Conservation (phyloP, 208 protist genomes). For the Acanthamoeba divionensis region DNA sequence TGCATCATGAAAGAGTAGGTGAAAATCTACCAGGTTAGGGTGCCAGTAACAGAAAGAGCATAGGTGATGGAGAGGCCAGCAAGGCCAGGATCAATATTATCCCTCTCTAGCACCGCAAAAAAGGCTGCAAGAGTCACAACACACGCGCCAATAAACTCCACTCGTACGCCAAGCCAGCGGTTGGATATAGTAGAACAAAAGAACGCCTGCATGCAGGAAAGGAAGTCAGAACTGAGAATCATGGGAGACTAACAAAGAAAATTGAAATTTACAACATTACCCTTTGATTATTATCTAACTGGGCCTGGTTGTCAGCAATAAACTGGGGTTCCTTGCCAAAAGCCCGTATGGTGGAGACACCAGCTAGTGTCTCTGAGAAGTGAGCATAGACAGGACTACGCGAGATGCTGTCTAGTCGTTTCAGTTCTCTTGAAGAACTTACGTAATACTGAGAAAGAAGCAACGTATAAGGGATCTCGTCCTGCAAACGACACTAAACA, state of each 20-base stretch:
- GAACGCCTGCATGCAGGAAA: not conserved
- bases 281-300: constrained; percentile 76
- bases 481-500: not conserved
- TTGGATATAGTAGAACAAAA: constrained; percentile 23
- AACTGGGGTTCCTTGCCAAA: constrained; percentile 57
- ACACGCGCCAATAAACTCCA: constrained; percentile 74
- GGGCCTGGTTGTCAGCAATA: constrained; percentile 71
- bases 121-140: constrained; percentile 75
- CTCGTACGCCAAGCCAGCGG: constrained; percentile 85
- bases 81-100: constrained; percentile 51
- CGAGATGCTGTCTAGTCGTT: constrained; percentile 54
- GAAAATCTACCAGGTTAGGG: constrained; percentile 78
- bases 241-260: not conserved
- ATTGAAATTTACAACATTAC: not conserved
- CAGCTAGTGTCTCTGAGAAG: constrained; percentile 83
- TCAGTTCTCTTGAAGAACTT: constrained; percentile 58
- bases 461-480: not conserved
- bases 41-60: constrained; percentile 74
- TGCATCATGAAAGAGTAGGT: not conserved
- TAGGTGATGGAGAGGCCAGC: constrained; percentile 80
- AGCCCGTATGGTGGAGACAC: not conserved
- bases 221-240: not conserved
- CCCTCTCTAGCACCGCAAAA: constrained; percentile 65
- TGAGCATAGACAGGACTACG: constrained; percentile 90
- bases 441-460: constrained; percentile 61